These are phyloP conservation scores for Ophiostoma sp. DNA, from an alignment of 2,329 filamentous ascomycete genomes.

Conservation along the genomic window DNA sequence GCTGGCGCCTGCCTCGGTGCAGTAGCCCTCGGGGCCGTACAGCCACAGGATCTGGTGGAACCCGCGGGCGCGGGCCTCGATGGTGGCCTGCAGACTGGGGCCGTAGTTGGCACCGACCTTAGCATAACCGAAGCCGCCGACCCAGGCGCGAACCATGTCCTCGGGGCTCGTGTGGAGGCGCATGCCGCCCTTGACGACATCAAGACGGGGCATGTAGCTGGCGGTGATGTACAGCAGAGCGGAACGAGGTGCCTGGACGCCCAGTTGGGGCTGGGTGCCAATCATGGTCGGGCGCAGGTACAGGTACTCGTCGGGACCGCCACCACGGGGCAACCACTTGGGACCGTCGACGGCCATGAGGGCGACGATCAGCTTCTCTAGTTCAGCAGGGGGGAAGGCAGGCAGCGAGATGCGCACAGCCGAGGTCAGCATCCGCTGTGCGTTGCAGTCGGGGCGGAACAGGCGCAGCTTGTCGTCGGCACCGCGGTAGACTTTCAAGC, in stretches of 20 bases:
- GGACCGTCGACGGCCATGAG: conserved; percentile 72
- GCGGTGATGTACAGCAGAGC: conserved; percentile 87
- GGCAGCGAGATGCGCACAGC: conserved; percentile 71
- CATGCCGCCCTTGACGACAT: conserved; percentile 58
- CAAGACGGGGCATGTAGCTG: conserved; percentile 60
- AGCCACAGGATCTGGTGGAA: conserved; percentile 95
- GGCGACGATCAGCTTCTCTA: conserved; percentile 71
- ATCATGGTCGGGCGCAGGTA: conserved; percentile 89
- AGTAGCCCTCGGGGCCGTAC: conserved; percentile 72
- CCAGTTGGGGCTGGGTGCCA: conserved; percentile 75
- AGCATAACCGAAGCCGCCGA: conserved; percentile 86
- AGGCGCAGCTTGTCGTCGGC: conserved; percentile 71
- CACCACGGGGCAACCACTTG: conserved; percentile 70
- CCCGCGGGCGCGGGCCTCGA: conserved; percentile 69
- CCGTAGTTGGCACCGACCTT: conserved; percentile 96
- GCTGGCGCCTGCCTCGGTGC: conserved; percentile 87
- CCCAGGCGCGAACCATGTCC: conserved; percentile 88
- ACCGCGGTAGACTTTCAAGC: conserved; percentile 78
- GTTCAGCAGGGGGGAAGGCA: conserved; percentile 66
- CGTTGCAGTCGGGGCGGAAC: conserved; percentile 76
- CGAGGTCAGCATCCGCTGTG: conserved; percentile 62
- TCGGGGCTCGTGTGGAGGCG: conserved; percentile 75
- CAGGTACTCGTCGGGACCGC: conserved; percentile 66
- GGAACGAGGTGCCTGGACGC: conserved; percentile 75
- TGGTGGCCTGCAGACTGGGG: conserved; percentile 74